Evolutionary conservation across 768 basidiomycete species (phyloP), one percentile per base, ranked within the genome.

Genomic region (Podaxis carcinomalis): DNA sequence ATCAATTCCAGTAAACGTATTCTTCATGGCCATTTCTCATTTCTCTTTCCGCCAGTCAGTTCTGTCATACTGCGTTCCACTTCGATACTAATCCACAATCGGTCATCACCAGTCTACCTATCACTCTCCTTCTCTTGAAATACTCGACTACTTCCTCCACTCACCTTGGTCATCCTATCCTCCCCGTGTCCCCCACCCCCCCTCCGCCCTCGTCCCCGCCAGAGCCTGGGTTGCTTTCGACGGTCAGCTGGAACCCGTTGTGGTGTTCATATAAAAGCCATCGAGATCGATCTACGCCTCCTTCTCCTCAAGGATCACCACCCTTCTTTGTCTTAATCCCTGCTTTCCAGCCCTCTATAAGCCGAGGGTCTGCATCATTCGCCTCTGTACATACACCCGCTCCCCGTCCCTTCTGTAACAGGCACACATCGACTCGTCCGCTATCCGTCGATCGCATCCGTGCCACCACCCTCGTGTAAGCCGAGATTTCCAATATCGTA

Each of bases 221-320:
- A 58, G 36, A 37, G 47, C 19, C 35, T 25, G 57, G 57, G 36
- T 36, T 49, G 21, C 44, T 19, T 35, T 57, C 56, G 11, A 49
- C 56, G 46, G 55, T 35, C 55, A 46, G 39, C 36, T 44, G 21
- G 23, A 27, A 42, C 25, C 42, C 37, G 9, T 28, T 56, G 54
- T 39, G 19, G 21, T 56, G 3, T 46, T n/a, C 50, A 32, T 51
- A 36, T 53, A 32, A 28, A 53, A n/a, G 6, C 13, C 58, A 59
- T 60, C 59, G 42, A 60, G 59, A 60, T 60, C 59, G 51, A 60
- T 54, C 57, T 14, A 25, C 57, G 36, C 57, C 49, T 39, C 57
- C 32, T 39, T 49, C 32, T 57, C 56, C 28, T 35, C 27, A 6
- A 23, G 25, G n/a, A 6, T n/a, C 42, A n/a, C 42, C 21, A n/a